Evolutionary conservation across 1,284 basidiomycete species (phyloP), one percentile per base, ranked within the genome.

Genomic region (Rhodotorula sp.): DNA sequence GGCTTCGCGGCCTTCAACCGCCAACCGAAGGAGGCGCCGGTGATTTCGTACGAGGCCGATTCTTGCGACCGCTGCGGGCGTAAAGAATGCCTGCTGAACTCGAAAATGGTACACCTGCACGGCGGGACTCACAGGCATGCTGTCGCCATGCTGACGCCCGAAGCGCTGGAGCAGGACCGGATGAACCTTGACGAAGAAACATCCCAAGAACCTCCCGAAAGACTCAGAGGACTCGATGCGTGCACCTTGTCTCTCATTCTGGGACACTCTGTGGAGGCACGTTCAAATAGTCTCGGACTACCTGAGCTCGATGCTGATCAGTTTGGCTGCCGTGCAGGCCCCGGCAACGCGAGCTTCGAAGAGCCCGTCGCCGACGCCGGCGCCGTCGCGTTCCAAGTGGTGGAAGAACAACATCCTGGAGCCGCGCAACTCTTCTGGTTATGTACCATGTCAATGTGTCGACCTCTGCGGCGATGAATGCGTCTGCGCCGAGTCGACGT

Each of bases 381-480:
- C 44, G 17, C 24, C 2, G n/a, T 45, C 42, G 17, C n/a, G 15
- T 0, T 17, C 8, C 8, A 45, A 45, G 5, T 26, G 18, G 26
- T 29, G n/a, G 37, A 4, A 49, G 12, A 20, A 37, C 5, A 7
- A 26, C 22, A 12, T 18, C 4, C 45, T 64, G 22, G 29, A 18
- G 4, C 59, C 59, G 5, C 17, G 12, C 22, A 14, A 37, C 4
- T 56, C 67, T 26, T 4, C 2, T 7, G 62, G 62, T 10, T 65
- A 69, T 59, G 24, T 30, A 6, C 67, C 67, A 6, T 69, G 67
- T 48, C 20, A 4, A 6, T 65, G 63, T 30, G 18, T 53, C 2
- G 59, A 26, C 0, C 15, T 6, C 7, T 65, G 67, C 48, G 14
- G 26, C 33, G 37, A 26, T 42, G 24, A 55, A 8, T 56, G 59